Base-by-base conservation (phyloP, 2,329 filamentous ascomycete genomes). In the Parastagonospora nodorum region DNA sequence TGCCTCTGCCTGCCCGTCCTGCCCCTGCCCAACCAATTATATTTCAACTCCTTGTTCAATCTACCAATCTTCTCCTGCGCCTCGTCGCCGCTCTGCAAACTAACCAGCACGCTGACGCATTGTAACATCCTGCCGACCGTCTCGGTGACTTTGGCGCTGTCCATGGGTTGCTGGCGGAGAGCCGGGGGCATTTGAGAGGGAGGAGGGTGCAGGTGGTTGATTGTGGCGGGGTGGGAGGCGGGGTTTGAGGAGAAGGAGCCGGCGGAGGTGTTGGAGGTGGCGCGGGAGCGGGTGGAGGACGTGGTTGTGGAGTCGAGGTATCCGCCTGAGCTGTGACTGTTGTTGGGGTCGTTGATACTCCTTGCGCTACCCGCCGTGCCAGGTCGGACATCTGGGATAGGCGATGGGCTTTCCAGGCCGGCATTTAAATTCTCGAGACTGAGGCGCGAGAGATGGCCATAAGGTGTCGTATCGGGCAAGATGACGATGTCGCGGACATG, bases 71-170 rank as follows among this genome's bases (percentile, higher is more conserved):
- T 90, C 49, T 82, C 83, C 68, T 93, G 90, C 1, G 84, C 82
- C 32, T 88, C 85, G 57, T 95, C 90, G 8, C 83, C 84, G 1
- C 81, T 85, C 66, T 85, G 88, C 10, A 96, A 84, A 55, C 87
- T 87, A 2, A 90, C 89, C 16, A 99, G 80, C 7, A 99, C 92
- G 70, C 88, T 93, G 74, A 97, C 88, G 73, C 94, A 99, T 77
- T 99, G 94, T 57, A 99, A 79, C 90, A 99, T 96, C 43, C 93
- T 82, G 0, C 92, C 94, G 1, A 97, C 92, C 61, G 93, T 96
- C 62, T 97, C 92, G 0, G 94, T 96, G 46, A 97, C 86, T 67
- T 94, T 86, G 69, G 90, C 88, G 77, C 66, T 85, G 45, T 75
- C 71, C 72, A 75, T 74, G 6, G 69, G 73, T 14, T 66, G 67